These are phyloP conservation scores for Petrea volubilis DNA, from an alignment of 257 asterid species.

Conservation along the genomic window DNA sequence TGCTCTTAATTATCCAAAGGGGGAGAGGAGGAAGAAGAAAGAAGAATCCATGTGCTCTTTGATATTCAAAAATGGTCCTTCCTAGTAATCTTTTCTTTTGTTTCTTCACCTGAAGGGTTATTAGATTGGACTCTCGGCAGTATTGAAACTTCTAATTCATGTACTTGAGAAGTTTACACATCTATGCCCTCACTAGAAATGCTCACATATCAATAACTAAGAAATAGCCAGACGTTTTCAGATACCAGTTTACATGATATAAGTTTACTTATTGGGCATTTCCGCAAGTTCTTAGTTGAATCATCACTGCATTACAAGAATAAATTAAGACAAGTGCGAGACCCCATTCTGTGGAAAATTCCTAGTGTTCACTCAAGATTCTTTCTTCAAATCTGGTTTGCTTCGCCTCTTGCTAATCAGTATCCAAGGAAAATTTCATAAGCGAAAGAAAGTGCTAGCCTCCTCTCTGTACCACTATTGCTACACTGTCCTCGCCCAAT, in stretches of 20 bases:
- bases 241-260: background rate
- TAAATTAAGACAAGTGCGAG: too few species aligned
- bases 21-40: too few species aligned
- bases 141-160: conserved; percentile 2
- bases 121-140: background rate
- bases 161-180: background rate
- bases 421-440: too few species aligned
- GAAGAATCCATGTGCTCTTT: too few species aligned
- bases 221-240: background rate
- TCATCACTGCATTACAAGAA: conserved; percentile 1
- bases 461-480: too few species aligned
- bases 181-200: background rate
- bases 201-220: background rate
- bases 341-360: too few species aligned
- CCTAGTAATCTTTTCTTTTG: background rate
- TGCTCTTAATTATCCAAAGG: background rate
- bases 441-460: too few species aligned
- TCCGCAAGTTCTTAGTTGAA: too few species aligned
- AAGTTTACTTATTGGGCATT: background rate
- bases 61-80: background rate
- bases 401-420: too few species aligned
- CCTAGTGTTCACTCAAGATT: too few species aligned
- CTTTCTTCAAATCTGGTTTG: too few species aligned
- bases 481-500: too few species aligned
- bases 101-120: background rate